These are phyloP conservation scores for Xylariaceae sp. DNA, from an alignment of 2,329 filamentous ascomycete species.

Conservation along the genomic window DNA sequence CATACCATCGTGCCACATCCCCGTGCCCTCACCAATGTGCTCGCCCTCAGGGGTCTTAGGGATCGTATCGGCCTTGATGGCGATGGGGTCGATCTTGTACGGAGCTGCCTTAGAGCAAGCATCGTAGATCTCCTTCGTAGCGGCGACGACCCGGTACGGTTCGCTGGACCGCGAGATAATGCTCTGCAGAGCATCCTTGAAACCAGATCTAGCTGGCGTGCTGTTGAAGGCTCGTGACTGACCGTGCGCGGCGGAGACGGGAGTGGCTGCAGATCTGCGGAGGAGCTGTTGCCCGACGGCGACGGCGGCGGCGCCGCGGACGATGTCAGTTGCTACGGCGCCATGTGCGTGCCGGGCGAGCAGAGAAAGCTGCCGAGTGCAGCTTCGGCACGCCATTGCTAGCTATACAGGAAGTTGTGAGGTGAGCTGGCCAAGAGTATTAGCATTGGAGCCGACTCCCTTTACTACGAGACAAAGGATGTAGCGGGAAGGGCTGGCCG, in stretches of 20 bases:
- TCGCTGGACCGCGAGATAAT: slow-evolving; percentile 30
- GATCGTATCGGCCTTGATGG: slow-evolving; percentile 60
- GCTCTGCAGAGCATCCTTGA: slow-evolving; percentile 28
- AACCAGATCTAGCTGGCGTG: slow-evolving; percentile 31
- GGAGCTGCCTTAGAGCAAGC: slow-evolving; percentile 66
- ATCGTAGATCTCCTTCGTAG: slow-evolving; percentile 73
- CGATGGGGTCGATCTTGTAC: slow-evolving; percentile 67
- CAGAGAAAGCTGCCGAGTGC: slow-evolving; percentile 39
- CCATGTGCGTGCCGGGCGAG: slow-evolving; percentile 26
- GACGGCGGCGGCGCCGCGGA: slow-evolving; percentile 19
- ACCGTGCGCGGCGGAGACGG: slow-evolving; percentile 10
- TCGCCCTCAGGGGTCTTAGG: slow-evolving; percentile 71
- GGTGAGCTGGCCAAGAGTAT: neutral
- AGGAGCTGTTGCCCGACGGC: slow-evolving; percentile 11
- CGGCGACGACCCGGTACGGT: slow-evolving; percentile 70
- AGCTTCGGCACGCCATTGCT: slow-evolving; percentile 47
- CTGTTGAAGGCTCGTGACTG: slow-evolving; percentile 36
- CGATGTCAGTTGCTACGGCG: slow-evolving; percentile 19
- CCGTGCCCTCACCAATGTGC: slow-evolving; percentile 69
- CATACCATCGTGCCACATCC: slow-evolving; percentile 78
- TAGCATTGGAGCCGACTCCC: slow-evolving; percentile 7
- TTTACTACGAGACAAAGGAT: neutral
- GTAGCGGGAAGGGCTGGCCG: neutral
- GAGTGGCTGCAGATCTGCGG: slow-evolving; percentile 1
- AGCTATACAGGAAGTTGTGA: slow-evolving; percentile 2